Evolutionary conservation across 2,329 filamentous ascomycete genomes (phyloP).

Genomic region (Ambrosiella xylebori): DNA sequence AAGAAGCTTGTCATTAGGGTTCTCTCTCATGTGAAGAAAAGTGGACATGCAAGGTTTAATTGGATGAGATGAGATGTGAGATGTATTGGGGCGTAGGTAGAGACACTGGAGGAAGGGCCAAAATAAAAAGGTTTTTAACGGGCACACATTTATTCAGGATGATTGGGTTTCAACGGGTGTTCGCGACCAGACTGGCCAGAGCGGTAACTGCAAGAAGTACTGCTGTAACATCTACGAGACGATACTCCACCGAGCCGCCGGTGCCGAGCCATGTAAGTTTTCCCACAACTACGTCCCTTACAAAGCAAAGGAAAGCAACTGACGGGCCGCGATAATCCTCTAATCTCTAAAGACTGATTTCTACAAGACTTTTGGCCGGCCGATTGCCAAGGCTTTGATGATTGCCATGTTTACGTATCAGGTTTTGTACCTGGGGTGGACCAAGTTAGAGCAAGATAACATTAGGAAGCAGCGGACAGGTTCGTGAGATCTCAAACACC

Average conservation of each 20-base stretch:
- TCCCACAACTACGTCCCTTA: not conserved
- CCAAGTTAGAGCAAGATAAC: slow-evolving; percentile 58
- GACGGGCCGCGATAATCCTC: no score
- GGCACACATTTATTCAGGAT: no score
- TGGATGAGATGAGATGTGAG: no score
- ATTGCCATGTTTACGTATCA: slow-evolving; percentile 67
- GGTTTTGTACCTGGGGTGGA: slow-evolving; percentile 56
- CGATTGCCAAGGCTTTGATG: slow-evolving; percentile 56
- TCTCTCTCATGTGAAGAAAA: no score
- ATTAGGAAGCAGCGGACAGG: slow-evolving; percentile 18
- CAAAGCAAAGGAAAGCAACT: not conserved
- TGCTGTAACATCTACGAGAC: not conserved
- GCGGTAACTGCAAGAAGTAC: not conserved
- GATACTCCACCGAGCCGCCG: slow-evolving; percentile 9
- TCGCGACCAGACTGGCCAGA: not conserved
- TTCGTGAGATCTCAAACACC: not conserved
- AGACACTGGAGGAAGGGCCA: no score
- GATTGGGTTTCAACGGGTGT: not conserved
- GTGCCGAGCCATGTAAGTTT: slow-evolving; percentile 9
- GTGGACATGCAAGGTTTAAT: no score
- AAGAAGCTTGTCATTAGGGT: no score
- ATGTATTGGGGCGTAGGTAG: no score
- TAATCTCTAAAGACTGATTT: slow-evolving; percentile 36
- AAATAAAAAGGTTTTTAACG: no score
- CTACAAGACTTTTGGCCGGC: slow-evolving; percentile 58